Conservation (phyloP, 768 basidiomycete species). For the Tylopilus vinaceipallidus region DNA sequence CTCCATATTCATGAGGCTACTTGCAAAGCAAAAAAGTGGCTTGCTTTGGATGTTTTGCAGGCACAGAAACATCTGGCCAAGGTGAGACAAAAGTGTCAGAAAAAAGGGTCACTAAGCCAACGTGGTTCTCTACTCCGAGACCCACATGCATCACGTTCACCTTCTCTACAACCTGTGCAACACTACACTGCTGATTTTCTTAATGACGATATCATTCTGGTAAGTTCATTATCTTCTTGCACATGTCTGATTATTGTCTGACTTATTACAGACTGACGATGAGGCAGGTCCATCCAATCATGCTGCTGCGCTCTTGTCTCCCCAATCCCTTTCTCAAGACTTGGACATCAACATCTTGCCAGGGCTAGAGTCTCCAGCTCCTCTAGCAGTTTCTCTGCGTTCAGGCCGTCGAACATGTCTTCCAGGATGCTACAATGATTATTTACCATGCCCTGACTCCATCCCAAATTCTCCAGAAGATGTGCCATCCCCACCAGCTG, state of each 20-base stretch:
- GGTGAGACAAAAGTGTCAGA: neutral
- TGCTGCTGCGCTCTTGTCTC: neutral
- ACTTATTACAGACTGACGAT: neutral
- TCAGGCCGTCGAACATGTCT: neutral
- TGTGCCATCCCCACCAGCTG: neutral
- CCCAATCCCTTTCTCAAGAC: neutral
- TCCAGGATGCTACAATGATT: neutral
- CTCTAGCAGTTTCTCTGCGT: neutral
- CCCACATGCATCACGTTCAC: neutral
- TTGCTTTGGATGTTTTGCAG: neutral
- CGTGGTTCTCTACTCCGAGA: neutral
- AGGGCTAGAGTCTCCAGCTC: no score
- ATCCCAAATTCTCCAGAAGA: neutral
- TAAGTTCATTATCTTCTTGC: neutral
- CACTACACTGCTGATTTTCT: neutral
- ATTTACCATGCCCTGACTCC: neutral
- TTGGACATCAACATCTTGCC: neutral
- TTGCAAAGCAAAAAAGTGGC: neutral
- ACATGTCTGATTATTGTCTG: neutral
- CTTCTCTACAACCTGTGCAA: neutral
- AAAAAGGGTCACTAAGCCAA: neutral
- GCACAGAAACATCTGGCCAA: neutral
- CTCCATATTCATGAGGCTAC: neutral
- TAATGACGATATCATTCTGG: neutral
- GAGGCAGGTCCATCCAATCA: neutral